phyloP scores from a whole-genome alignment of 169 alveolate genomes.

The Eimeria brunetti region DNA sequence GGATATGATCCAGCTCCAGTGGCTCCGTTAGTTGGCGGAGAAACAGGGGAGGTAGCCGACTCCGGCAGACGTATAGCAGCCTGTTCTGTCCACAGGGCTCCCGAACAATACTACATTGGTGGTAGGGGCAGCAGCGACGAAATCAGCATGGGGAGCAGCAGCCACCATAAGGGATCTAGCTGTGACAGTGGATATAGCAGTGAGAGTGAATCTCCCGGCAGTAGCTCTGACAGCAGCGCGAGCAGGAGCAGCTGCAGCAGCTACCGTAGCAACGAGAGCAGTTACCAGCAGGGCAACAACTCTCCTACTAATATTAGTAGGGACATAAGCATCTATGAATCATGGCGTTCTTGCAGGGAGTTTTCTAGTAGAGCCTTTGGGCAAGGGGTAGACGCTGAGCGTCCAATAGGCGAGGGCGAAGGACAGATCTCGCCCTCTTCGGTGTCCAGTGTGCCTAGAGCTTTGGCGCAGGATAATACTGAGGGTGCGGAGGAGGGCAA shows the following conservation, averaged over 20 bases:
- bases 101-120: neutral
- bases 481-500: neutral
- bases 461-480: neutral
- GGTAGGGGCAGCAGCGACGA: slow-evolving; percentile 24
- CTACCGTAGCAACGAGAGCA: neutral
- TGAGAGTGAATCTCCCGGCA: neutral
- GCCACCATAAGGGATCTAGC: neutral
- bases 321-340: neutral
- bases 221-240: slow-evolving; percentile 20
- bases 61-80: neutral
- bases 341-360: slow-evolving; percentile 50
- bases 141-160: neutral
- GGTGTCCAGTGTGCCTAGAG: neutral
- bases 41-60: neutral
- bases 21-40: neutral
- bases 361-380: slow-evolving; percentile 20
- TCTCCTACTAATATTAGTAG: neutral
- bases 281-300: neutral
- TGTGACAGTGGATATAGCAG: neutral
- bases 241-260: slow-evolving; percentile 41
- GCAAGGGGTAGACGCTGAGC: neutral
- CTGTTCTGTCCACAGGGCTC: neutral
- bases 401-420: neutral
- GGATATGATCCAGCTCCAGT: neutral
- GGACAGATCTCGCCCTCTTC: neutral